Evolutionary conservation across 495 filamentous ascomycete species (phyloP).

Genomic region (Aspergillus leporis): DNA sequence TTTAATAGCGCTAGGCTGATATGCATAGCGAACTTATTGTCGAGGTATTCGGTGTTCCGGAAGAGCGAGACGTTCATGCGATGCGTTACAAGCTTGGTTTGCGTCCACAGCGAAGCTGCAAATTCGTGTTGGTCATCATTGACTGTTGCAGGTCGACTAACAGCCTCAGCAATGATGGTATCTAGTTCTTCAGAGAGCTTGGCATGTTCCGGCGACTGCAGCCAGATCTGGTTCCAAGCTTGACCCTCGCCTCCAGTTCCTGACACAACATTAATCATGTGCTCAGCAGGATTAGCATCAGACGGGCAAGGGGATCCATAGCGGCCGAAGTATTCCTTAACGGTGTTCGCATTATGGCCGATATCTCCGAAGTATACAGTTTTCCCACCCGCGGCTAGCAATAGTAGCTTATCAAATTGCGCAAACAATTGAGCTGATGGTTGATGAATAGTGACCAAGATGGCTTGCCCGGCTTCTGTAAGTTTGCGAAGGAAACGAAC

Average conservation of each 20-base stretch:
- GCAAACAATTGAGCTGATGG: constrained; percentile 71
- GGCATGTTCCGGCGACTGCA: constrained; percentile 52
- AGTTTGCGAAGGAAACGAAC: constrained; percentile 65
- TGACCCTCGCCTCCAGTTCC: constrained; percentile 36
- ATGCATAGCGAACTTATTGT: constrained; percentile 57
- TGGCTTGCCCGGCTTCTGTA: constrained; percentile 65
- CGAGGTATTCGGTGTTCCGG: constrained; percentile 64
- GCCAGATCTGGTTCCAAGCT: constrained; percentile 68
- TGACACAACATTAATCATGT: constrained; percentile 84
- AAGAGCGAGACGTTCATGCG: constrained; percentile 60
- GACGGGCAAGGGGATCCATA: constrained; percentile 72
- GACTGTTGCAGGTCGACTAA: constrained; percentile 32
- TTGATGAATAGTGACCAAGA: constrained; percentile 77
- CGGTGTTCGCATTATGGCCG: constrained; percentile 51
- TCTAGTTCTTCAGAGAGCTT: constrained; percentile 55
- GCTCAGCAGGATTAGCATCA: constrained; percentile 81
- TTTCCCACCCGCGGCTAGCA: constrained; percentile 68
- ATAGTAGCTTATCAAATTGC: constrained; percentile 69
- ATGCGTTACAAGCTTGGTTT: constrained; percentile 56
- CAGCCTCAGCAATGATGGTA: constrained; percentile 46
- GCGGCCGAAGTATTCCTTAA: constrained; percentile 72
- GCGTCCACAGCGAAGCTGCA: constrained; percentile 56
- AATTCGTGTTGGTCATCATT: constrained; percentile 51
- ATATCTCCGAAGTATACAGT: constrained; percentile 72
- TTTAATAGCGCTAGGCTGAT: constrained; percentile 42